Evolutionary conservation across 805 yeast species (phyloP).

Genomic region (Metschnikowia bowlesiae): DNA sequence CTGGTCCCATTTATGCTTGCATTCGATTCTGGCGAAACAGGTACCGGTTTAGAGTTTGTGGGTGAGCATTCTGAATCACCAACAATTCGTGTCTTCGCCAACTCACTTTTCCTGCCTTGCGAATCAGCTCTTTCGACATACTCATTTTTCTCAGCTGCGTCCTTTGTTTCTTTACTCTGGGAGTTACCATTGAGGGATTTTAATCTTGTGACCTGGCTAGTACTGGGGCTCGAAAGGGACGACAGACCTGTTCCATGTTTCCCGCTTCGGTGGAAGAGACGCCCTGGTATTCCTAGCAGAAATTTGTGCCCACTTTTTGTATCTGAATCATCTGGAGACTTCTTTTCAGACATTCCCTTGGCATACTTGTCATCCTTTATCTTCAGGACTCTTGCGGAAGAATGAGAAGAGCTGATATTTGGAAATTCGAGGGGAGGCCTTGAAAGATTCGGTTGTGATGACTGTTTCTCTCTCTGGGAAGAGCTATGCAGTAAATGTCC

Average conservation of each 20-base stretch:
- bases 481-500: neutral
- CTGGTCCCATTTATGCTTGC: neutral
- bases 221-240: neutral
- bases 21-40: neutral
- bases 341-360: neutral
- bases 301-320: constrained; percentile 6
- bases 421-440: neutral
- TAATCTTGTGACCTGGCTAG: neutral
- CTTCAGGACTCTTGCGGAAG: neutral
- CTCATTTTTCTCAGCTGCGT: neutral
- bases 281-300: constrained; percentile 13
- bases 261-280: constrained; percentile 12
- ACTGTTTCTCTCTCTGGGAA: neutral
- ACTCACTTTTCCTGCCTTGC: neutral
- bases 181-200: neutral
- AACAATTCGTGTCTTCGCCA: neutral
- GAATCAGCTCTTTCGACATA: neutral
- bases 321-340: neutral
- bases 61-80: neutral
- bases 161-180: neutral
- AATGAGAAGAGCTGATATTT: neutral
- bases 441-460: neutral
- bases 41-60: neutral
- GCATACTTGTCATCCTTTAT: neutral
- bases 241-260: neutral